Conservation (phyloP, 306 rosid genomes). For the Mimosa bimucronata region DNA sequence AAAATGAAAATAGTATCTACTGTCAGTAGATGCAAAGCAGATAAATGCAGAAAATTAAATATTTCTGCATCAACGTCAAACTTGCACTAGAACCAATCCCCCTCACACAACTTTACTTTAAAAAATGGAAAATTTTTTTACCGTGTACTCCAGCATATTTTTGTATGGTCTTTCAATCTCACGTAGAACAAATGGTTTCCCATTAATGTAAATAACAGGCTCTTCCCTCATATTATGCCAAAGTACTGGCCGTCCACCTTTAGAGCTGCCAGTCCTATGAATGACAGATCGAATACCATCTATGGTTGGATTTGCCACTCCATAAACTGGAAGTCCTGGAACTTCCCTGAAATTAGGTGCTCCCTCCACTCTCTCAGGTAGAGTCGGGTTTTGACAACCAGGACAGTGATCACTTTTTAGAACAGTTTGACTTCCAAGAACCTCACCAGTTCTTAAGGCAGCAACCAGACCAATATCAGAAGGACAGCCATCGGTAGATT, state of each 20-base stretch:
- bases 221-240: slow-evolving; percentile 99
- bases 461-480: slow-evolving; percentile 88
- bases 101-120: not conserved
- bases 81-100: not conserved
- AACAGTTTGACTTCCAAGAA: slow-evolving; percentile 92
- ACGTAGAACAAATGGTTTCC: slow-evolving; percentile 93
- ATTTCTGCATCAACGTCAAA: not conserved
- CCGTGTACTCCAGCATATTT: slow-evolving; percentile 93
- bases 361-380: slow-evolving; percentile 85
- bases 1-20: not conserved
- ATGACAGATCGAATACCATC: slow-evolving; percentile 88
- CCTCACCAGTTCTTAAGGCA: slow-evolving; percentile 86
- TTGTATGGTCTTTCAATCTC: slow-evolving; percentile 94
- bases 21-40: slow-evolving; percentile 16
- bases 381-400: slow-evolving; percentile 71
- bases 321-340: slow-evolving; percentile 95
- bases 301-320: slow-evolving; percentile 92
- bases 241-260: slow-evolving; percentile 68
- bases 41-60: not conserved
- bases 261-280: slow-evolving; percentile 66
- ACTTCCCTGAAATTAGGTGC: slow-evolving; percentile 93
- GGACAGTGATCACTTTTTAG: slow-evolving; percentile 92
- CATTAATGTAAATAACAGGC: slow-evolving; percentile 91
- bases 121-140: slow-evolving; percentile 34
- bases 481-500: slow-evolving; percentile 79